A percentile compares a stretch with the other conserved stretches of the same genome.
Conservation (phyloP, 371 early-diverging fungal genomes). For the Nematocida sp. region DNA sequence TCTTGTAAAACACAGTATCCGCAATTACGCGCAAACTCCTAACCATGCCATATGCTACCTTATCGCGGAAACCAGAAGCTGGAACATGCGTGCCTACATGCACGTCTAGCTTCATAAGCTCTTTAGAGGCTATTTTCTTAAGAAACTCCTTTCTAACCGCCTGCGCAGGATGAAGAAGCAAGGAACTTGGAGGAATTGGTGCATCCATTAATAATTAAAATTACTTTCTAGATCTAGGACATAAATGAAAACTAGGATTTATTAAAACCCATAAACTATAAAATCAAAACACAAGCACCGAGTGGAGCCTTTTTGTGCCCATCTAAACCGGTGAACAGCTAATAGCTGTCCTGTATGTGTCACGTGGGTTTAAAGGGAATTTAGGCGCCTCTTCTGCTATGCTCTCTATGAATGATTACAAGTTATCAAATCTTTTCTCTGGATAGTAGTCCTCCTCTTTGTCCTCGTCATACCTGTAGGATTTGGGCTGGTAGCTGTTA, state of each 20-base stretch:
- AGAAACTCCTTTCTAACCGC: slow-evolving; percentile 43
- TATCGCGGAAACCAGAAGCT: slow-evolving; percentile 70
- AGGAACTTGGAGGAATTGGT: too few relatives aligned
- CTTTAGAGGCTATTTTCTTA: slow-evolving; percentile 14
- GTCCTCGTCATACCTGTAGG: slow-evolving; percentile 21
- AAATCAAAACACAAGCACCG: too few relatives aligned
- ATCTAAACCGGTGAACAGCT: too few relatives aligned
- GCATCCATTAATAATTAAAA: too few relatives aligned
- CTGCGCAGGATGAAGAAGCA: slow-evolving; percentile 49
- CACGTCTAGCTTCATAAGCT: slow-evolving; percentile 42
- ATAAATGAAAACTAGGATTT: too few relatives aligned
- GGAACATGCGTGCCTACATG: slow-evolving; percentile 53
- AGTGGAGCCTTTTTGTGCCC: too few relatives aligned
- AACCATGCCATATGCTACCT: slow-evolving; percentile 71
- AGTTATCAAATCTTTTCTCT: slow-evolving; percentile 30
- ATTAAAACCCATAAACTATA: too few relatives aligned
- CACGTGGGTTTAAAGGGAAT: neutral
- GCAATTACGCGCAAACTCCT: slow-evolving; percentile 71
- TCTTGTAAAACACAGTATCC: slow-evolving; percentile 73
- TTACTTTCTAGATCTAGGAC: too few relatives aligned
- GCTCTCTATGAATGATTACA: too few relatives aligned
- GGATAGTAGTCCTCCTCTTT: slow-evolving; percentile 42
- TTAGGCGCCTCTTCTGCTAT: neutral
- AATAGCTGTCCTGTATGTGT: neutral
- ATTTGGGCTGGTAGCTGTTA: neutral